phyloP scores from a whole-genome alignment of 768 basidiomycete species.

The Punctularia strigosozonata region DNA sequence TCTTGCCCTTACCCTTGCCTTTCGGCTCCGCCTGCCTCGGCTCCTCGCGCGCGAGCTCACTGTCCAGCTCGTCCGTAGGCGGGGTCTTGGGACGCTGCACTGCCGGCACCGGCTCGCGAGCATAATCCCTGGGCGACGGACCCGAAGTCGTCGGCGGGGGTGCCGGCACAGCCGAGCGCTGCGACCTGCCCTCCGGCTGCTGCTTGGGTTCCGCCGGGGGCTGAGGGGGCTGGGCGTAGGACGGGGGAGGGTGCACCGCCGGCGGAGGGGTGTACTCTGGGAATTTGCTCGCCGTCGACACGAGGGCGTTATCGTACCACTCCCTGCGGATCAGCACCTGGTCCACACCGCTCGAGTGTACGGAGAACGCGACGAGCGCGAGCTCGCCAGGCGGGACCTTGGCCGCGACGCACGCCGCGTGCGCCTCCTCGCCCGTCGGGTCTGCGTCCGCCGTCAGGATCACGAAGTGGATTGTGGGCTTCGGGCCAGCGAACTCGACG shows the following conservation, averaged over 20 bases:
- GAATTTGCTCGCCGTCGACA: conserved; percentile 46
- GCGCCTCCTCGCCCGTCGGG: conserved; percentile 71
- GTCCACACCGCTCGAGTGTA: conserved; percentile 84
- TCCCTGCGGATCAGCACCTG: conserved; percentile 80
- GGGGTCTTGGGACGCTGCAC: conserved; percentile 44
- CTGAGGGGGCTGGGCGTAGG: conserved; percentile 16
- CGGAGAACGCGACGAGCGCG: conserved; percentile 76
- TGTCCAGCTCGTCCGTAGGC: conserved; percentile 65
- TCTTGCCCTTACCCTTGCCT: conserved; percentile 44
- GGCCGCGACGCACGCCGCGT: conserved; percentile 74
- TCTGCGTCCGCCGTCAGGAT: conserved; percentile 79
- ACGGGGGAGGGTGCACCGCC: conserved; percentile 11
- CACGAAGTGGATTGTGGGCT: conserved; percentile 82
- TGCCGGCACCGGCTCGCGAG: too few relatives aligned
- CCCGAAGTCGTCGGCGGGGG: conserved; percentile 6
- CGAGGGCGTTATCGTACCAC: conserved; percentile 67
- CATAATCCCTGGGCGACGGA: background rate
- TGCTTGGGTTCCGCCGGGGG: conserved; percentile 5
- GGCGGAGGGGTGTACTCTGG: conserved; percentile 33
- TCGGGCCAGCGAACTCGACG: conserved; percentile 73
- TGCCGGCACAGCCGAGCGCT: conserved; percentile 10
- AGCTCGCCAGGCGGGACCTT: conserved; percentile 67
- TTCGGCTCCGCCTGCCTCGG: conserved; percentile 36
- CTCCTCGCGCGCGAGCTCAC: conserved; percentile 52
- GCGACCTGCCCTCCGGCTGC: conserved; percentile 3